Evolutionary conservation across 768 basidiomycete species (phyloP).

Genomic region (Dentipellis sp.): DNA sequence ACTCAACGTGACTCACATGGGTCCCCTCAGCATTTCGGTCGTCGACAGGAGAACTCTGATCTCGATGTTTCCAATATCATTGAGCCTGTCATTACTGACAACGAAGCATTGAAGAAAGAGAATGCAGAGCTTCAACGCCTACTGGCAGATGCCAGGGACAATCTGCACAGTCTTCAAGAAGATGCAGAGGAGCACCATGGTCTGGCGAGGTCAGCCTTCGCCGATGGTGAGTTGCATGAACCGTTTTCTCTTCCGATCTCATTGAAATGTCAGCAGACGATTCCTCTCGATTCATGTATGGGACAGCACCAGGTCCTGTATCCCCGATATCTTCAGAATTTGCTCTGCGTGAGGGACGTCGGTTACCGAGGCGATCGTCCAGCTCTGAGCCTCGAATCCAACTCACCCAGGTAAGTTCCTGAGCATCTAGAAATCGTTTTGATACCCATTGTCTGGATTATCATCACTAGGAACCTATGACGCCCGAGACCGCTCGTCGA

Average conservation of each 20-base stretch:
- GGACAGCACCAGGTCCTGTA: conserved; percentile 9
- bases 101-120: conserved; percentile 73
- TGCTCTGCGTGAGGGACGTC: not conserved
- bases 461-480: conserved; percentile 26
- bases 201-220: conserved; percentile 4
- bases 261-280: not conserved
- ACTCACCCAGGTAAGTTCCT: conserved; percentile 25
- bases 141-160: conserved; percentile 69
- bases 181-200: conserved; percentile 64
- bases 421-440: not conserved
- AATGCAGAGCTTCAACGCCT: conserved; percentile 72
- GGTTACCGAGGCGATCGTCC: not conserved
- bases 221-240: conserved; percentile 14
- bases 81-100: conserved; percentile 80
- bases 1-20: not conserved
- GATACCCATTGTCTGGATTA: conserved; percentile 1
- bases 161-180: conserved; percentile 55
- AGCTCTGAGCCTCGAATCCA: conserved; percentile 13
- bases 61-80: conserved; percentile 60
- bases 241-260: too few species aligned
- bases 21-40: conserved; percentile 25
- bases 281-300: conserved; percentile 1
- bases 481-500: conserved; percentile 33
- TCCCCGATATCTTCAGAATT: conserved; percentile 11
- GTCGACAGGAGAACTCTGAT: conserved; percentile 34